Percentiles rank a stretch among this genome's conserved stretches.
These are phyloP conservation scores for Clitopilus hobsonii DNA, from an alignment of 768 basidiomycete species.

Conservation along the genomic window DNA sequence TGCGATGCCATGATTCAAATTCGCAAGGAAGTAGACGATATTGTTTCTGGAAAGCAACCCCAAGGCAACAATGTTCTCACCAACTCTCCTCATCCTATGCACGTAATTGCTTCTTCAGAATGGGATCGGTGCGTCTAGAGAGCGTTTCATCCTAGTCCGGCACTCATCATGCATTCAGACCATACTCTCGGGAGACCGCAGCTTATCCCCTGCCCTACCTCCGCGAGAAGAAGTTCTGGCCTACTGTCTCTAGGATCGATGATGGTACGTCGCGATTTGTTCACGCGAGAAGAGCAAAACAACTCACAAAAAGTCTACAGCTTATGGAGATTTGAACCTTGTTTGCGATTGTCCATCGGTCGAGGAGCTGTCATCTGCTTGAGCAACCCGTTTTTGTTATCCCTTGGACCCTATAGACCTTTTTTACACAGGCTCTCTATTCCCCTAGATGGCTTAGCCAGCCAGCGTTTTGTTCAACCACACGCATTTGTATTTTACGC, in stretches of 20 bases:
- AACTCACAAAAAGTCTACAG: constrained; percentile 31
- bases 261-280: constrained; percentile 60
- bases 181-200: constrained; percentile 88
- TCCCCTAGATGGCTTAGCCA: constrained; percentile 44
- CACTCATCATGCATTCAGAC: constrained; percentile 54
- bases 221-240: constrained; percentile 94
- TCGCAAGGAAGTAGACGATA: constrained; percentile 84
- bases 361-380: constrained; percentile 58
- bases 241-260: constrained; percentile 85
- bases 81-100: constrained; percentile 91
- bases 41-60: constrained; percentile 83
- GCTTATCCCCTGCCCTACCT: constrained; percentile 86
- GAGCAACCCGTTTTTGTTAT: neutral
- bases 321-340: constrained; percentile 90
- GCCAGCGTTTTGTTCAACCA: constrained; percentile 66
- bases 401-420: constrained; percentile 5
- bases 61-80: constrained; percentile 88
- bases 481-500: constrained; percentile 27
- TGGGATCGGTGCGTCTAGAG: constrained; percentile 77
- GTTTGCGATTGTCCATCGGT: constrained; percentile 85
- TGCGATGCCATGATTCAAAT: constrained; percentile 99
- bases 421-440: constrained; percentile 35
- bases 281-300: neutral
- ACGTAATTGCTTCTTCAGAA: constrained; percentile 66
- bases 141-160: too few species aligned